These are phyloP conservation scores for Begonia peltatifolia DNA, from an alignment of 306 rosid species.

Conservation along the genomic window DNA sequence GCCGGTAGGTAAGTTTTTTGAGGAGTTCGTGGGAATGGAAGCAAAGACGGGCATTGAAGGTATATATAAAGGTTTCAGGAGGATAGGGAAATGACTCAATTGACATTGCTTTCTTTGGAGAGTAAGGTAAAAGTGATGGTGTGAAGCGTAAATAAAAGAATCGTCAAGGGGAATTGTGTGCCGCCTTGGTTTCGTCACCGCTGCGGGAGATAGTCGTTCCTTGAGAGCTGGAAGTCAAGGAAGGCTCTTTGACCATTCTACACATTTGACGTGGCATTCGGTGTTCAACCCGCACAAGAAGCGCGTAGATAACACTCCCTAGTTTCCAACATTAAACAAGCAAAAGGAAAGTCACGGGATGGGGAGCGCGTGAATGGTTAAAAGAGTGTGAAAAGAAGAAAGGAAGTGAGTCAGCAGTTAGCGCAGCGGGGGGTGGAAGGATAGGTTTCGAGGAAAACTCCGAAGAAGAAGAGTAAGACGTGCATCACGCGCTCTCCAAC, in stretches of 20 bases:
- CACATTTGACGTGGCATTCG: background rate
- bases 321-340: too few species aligned
- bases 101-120: constrained; percentile 5
- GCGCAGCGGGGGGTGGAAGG: constrained; percentile 1
- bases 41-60: background rate
- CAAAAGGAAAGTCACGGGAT: too few species aligned
- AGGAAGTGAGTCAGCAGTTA: background rate
- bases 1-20: too few species aligned
- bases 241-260: constrained; percentile 4
- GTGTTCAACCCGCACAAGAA: background rate
- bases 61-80: background rate
- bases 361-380: constrained; percentile 1
- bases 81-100: background rate
- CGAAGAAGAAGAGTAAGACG: background rate
- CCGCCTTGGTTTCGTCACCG: constrained; percentile 17
- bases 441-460: background rate
- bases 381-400: background rate
- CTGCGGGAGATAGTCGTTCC: constrained; percentile 5
- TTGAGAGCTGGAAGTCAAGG: background rate
- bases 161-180: background rate
- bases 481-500: background rate
- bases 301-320: background rate
- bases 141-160: background rate
- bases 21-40: background rate
- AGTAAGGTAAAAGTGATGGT: background rate